phyloP scores from a whole-genome alignment of 495 filamentous ascomycete genomes.

The Articulospora tetracladia region DNA sequence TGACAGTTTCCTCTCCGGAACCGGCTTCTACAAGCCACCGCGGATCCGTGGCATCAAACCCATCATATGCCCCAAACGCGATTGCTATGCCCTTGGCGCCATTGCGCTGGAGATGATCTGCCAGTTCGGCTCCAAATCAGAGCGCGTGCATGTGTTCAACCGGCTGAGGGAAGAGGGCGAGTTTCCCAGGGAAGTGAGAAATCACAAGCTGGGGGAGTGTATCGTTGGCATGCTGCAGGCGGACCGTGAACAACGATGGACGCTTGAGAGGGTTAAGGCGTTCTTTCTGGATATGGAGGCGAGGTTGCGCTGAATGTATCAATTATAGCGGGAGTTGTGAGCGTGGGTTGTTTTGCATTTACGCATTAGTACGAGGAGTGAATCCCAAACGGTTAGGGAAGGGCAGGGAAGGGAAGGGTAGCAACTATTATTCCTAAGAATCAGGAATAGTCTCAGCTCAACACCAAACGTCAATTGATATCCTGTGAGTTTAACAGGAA shows the following conservation, averaged over 20 bases:
- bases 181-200: neutral
- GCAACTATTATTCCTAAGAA: no score
- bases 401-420: no score
- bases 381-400: no score
- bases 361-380: no score
- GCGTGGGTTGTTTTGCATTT: no score
- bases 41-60: neutral
- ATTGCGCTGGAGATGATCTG: conserved; percentile 35
- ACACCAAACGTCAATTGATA: no score
- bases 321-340: neutral
- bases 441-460: no score
- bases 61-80: conserved; percentile 28
- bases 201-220: neutral
- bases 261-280: neutral
- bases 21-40: conserved; percentile 33
- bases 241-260: neutral
- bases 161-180: neutral
- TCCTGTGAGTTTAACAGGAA: no score
- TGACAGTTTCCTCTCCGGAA: conserved; percentile 22
- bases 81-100: conserved; percentile 37
- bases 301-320: neutral
- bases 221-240: neutral
- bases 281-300: neutral
- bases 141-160: conserved; percentile 5
- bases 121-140: conserved; percentile 26